A percentile compares a stretch with the other conserved stretches of the same genome.
These are phyloP conservation scores for Rhodosporidiobolus sp. DNA, from an alignment of 768 basidiomycete species.

Conservation along the genomic window DNA sequence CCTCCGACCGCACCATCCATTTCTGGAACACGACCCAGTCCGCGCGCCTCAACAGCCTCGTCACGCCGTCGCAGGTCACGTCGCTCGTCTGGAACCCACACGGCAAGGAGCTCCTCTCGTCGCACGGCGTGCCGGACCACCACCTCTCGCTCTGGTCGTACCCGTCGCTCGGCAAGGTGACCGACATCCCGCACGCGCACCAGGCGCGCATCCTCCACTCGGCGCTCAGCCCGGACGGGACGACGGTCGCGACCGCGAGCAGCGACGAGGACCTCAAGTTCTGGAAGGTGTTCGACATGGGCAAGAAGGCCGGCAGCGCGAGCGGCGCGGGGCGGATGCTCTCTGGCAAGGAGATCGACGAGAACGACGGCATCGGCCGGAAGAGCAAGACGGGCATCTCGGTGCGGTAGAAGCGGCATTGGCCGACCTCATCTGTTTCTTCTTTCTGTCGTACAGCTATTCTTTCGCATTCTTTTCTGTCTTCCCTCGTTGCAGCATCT, in stretches of 20 bases:
- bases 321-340: slow-evolving; percentile 15
- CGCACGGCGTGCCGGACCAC: slow-evolving; percentile 80
- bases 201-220: slow-evolving; percentile 86
- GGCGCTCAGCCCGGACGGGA: slow-evolving; percentile 79
- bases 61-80: slow-evolving; percentile 86
- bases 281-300: slow-evolving; percentile 45
- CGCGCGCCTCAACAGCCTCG: slow-evolving; percentile 78
- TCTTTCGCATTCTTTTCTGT: not conserved
- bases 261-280: slow-evolving; percentile 91
- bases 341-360: slow-evolving; percentile 38
- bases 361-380: slow-evolving; percentile 37
- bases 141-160: slow-evolving; percentile 57
- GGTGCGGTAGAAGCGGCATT: slow-evolving; percentile 25
- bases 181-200: slow-evolving; percentile 86
- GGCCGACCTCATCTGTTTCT: not conserved
- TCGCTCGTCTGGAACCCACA: slow-evolving; percentile 83
- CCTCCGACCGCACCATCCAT: slow-evolving; percentile 84
- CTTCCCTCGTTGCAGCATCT: not conserved
- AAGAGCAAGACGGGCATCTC: slow-evolving; percentile 43
- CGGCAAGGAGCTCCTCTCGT: slow-evolving; percentile 82
- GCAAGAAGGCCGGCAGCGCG: slow-evolving; percentile 8
- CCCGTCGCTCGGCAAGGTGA: slow-evolving; percentile 75
- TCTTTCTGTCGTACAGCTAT: not conserved
- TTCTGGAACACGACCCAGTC: slow-evolving; percentile 91
- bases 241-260: slow-evolving; percentile 85